Percentiles rank a stretch among this genome's conserved stretches.
These are phyloP conservation scores for Stagonosporopsis vannaccii DNA, from an alignment of 2,329 filamentous ascomycete genomes.

Conservation along the genomic window DNA sequence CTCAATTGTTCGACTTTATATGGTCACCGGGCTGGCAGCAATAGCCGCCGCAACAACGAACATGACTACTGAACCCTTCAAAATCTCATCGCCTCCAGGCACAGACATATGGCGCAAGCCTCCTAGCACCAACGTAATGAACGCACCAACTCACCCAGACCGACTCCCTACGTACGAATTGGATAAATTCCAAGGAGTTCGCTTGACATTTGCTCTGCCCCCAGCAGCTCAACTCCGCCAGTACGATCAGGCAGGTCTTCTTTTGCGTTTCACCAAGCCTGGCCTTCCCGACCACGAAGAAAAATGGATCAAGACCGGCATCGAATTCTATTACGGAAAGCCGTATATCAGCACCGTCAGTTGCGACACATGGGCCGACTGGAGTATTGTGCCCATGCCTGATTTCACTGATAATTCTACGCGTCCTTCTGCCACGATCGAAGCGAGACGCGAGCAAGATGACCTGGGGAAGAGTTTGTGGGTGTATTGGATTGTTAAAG, in stretches of 20 bases:
- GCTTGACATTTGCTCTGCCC: no score
- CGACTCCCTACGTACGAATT: no score
- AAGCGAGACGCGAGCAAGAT: conserved; percentile 64
- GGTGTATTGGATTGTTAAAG: conserved; percentile 63
- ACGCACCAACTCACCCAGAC: no score
- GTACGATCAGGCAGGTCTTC: conserved; percentile 73
- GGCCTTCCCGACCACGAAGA: conserved; percentile 36
- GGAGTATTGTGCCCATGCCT: conserved; percentile 68
- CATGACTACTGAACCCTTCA: no score
- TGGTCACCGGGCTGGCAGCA: no score
- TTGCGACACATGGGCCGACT: conserved; percentile 77
- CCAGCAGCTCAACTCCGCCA: no score
- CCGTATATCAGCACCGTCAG: conserved; percentile 74
- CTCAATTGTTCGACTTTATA: no score
- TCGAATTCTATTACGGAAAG: conserved; percentile 72
- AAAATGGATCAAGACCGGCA: conserved; percentile 82
- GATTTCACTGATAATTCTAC: conserved; percentile 26
- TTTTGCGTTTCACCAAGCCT: conserved; percentile 52
- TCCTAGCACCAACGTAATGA: no score
- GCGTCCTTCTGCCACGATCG: conserved; percentile 52
- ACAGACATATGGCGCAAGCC: no score
- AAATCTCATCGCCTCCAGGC: no score
- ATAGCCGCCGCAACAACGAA: no score
- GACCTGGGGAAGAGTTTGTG: conserved; percentile 68
- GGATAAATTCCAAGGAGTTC: no score